Base-by-base conservation (phyloP, 2,329 filamentous ascomycete species). In the Botryotinia convoluta region DNA sequence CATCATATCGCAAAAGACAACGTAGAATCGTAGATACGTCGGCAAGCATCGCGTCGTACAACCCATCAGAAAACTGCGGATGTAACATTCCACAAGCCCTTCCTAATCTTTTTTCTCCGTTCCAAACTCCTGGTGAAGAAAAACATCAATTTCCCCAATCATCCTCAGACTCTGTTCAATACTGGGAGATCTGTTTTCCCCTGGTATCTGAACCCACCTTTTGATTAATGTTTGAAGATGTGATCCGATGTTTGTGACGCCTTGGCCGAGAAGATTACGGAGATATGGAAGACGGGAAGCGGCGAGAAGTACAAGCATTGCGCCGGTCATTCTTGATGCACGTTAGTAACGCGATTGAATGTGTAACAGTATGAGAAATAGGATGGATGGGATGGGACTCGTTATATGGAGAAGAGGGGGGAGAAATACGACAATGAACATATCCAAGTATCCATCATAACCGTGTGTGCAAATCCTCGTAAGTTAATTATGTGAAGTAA, bases 391-490 rank as follows among this genome's bases (percentile, higher is more conserved):
- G 14, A 54, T 29, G n/a, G 6, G 2, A n/a, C n/a, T 8, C 9
- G 5, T 61, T 61, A 18, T 61, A 61, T 26, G 10, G 2, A 35
- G 9, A 51, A 48, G 42, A 18, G 29, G 12, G 18, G 44, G 12
- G 12, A 20, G 44, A n/a, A n/a, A 37, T n/a, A 87, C 85, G 85
- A 87, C 0, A 88, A 76, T 0, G 85, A 86, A 63, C 86, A 88
- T 35, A 87, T 87, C 86, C 86, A 88, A 0, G 85, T 86, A 75
- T 88, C 86, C 1, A 87, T 83, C 48, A 88, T 77, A 0, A 87
- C 82, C 0, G 86, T 88, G 65, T 88, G 86, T 0, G 84, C 81
- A 72, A 86, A 87, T 0, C 84, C 83, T 35, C 84, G 77, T 5
- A 87, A 74, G 57, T 87, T 86, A 59, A 86, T 78, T 0, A 86